Conservation (phyloP, 2,329 filamentous ascomycete species). For the Xylaria sp. region DNA sequence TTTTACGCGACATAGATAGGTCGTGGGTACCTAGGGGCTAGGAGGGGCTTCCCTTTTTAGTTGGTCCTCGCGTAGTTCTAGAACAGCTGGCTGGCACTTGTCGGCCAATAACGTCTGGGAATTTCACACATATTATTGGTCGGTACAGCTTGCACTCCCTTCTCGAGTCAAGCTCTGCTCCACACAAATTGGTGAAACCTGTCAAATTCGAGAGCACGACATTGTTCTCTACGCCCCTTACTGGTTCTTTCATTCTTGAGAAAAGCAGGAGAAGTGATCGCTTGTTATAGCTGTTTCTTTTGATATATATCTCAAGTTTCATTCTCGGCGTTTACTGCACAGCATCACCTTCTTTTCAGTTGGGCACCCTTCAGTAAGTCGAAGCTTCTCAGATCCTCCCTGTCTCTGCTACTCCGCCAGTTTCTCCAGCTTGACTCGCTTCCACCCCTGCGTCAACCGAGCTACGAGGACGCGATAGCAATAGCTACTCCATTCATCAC, state of each 20-base stretch:
- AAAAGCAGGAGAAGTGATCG: neutral
- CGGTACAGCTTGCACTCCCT: neutral
- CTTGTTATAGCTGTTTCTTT: constrained; percentile 21
- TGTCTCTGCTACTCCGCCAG: neutral
- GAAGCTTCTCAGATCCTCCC: neutral
- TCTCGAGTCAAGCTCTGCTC: constrained; percentile 33
- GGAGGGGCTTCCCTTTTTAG: neutral
- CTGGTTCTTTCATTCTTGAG: constrained; percentile 11
- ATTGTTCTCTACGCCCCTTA: constrained; percentile 29
- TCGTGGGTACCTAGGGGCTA: neutral
- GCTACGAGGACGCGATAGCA: neutral
- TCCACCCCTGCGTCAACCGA: constrained; percentile 2
- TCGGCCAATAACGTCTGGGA: neutral
- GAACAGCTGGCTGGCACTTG: constrained; percentile 29
- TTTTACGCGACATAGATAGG: neutral
- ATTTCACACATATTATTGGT: constrained; percentile 4
- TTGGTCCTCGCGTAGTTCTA: constrained; percentile 4
- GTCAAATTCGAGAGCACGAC: constrained; percentile 49
- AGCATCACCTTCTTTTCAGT: neutral
- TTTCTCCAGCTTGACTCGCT: neutral
- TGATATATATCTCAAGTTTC: constrained; percentile 16
- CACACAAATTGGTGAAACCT: constrained; percentile 53
- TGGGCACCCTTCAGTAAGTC: constrained; percentile 34
- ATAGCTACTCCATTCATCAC: constrained; percentile 8
- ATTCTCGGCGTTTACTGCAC: constrained; percentile 13